These are phyloP conservation scores for Kwoniella newhampshirensis DNA, from an alignment of 768 basidiomycete species.

Conservation along the genomic window DNA sequence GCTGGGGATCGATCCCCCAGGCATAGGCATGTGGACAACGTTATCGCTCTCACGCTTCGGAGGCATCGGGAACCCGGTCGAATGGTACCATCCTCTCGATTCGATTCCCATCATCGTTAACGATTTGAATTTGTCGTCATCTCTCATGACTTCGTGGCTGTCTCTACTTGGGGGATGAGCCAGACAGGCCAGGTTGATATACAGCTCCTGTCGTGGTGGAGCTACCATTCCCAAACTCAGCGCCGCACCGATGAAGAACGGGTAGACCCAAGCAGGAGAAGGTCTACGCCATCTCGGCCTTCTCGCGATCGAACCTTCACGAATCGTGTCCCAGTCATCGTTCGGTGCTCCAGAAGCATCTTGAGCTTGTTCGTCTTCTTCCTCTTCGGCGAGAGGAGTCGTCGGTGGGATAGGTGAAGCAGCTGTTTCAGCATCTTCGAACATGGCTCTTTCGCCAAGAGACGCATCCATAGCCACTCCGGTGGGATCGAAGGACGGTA, in stretches of 20 bases:
- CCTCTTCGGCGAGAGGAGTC: neutral
- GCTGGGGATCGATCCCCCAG: too few species aligned
- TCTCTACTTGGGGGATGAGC: slow-evolving; percentile 43
- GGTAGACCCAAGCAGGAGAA: slow-evolving; percentile 40
- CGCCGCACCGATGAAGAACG: slow-evolving; percentile 42
- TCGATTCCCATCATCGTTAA: too few species aligned
- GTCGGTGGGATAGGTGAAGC: neutral
- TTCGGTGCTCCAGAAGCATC: neutral
- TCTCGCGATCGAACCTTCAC: slow-evolving; percentile 32
- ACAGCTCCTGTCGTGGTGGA: slow-evolving; percentile 47
- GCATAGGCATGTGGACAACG: too few species aligned
- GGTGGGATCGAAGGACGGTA: slow-evolving; percentile 17
- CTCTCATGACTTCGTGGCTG: neutral
- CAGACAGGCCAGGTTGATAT: slow-evolving; percentile 51
- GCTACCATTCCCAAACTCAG: slow-evolving; percentile 45
- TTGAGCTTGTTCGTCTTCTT: too few species aligned
- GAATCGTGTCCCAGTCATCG: neutral
- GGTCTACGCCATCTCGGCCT: slow-evolving; percentile 43
- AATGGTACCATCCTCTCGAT: too few species aligned
- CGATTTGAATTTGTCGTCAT: too few species aligned
- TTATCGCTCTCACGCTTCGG: too few species aligned
- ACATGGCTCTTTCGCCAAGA: slow-evolving; percentile 20
- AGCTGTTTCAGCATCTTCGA: too few species aligned
- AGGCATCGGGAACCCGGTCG: too few species aligned
- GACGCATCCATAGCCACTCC: slow-evolving; percentile 14